Base-by-base conservation (phyloP, 352 stramenopile genomes). In the Phytophthora vignae region DNA sequence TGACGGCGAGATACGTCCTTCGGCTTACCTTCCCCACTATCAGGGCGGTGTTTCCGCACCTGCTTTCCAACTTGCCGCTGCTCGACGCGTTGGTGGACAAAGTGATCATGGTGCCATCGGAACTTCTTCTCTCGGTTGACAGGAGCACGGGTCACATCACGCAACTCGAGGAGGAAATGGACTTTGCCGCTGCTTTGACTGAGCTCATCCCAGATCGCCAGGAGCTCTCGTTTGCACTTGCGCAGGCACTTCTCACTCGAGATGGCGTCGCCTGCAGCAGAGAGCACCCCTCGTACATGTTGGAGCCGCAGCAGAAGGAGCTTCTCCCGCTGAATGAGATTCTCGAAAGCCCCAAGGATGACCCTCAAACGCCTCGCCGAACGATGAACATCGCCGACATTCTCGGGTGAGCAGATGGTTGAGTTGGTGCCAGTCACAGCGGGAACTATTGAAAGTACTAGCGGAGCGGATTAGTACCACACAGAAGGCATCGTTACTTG, bases 31-130 rank as follows among this genome's bases (percentile, higher is more conserved):
- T 67, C 9, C 9, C 33, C 33, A 67, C 31, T 17, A 59, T 67
- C 17, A 19, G 44, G 15, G 25, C 31, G 17, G 60, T 67, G 31
- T 67, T 59, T 50, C 60, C 60, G 2, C 60, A 67, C 17, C 15
- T 67, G 33, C 27, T 59, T 3, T 52, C 60, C 31, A 55, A 55
- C 49, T n/a, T 50, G 22, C 48, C 48, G 21, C 22, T 67, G 19
- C 50, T 52, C 10, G 40, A 59, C 25, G 15, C 17, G 2, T 36
- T 67, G 2, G 60, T 60, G 22, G 60, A 46, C 6, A 60, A 67
- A 52, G 60, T 67, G 48, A 60, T 67, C 14, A 54, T 54, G 22
- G 46, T 67, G 33, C 48, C 60, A 40, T 67, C 60, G 10, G 31
- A 60, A 11, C 57, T 67, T 17, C 25, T 19, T 27, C 49, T 67